phyloP scores from a whole-genome alignment of 2,329 filamentous ascomycete genomes.

The Colletotrichum camelliae region DNA sequence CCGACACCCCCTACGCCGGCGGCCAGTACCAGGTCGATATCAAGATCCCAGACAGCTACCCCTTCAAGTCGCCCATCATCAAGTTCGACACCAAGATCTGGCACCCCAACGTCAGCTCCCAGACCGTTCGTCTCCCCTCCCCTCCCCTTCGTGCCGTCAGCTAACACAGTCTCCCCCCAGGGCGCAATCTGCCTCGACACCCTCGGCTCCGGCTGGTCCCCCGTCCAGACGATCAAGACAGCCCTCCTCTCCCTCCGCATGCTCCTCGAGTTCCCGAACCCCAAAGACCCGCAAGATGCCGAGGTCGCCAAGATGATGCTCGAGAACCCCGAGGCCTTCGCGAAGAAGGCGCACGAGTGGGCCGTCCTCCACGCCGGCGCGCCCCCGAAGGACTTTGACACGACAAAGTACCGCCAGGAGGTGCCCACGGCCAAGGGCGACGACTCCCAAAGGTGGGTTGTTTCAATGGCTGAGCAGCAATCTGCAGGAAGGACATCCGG shows the following conservation, averaged over 20 bases:
- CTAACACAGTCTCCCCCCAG: constrained; percentile 48
- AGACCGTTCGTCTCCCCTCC: constrained; percentile 69
- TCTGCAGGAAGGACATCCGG: neutral
- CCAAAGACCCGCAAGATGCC: constrained; percentile 95
- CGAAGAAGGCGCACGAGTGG: constrained; percentile 87
- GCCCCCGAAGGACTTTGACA: constrained; percentile 51
- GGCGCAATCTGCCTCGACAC: constrained; percentile 98
- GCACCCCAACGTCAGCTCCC: constrained; percentile 96
- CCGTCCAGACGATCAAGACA: constrained; percentile 95
- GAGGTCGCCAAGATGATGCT: constrained; percentile 93
- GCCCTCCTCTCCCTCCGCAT: constrained; percentile 92
- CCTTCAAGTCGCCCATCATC: constrained; percentile 92
- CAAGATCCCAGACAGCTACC: constrained; percentile 85
- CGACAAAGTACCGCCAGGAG: constrained; percentile 47
- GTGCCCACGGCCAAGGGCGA: constrained; percentile 59
- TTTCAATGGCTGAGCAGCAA: neutral
- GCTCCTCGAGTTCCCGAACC: constrained; percentile 90
- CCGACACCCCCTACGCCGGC: constrained; percentile 91
- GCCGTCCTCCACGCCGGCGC: constrained; percentile 84
- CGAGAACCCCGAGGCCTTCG: constrained; percentile 78
- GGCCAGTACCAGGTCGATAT: constrained; percentile 86
- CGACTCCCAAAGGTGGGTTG: constrained; percentile 52
- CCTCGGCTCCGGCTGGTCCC: constrained; percentile 88
- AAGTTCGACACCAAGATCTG: constrained; percentile 92
- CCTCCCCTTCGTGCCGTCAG: neutral